phyloP scores from a whole-genome alignment of 1,139 yeast species.

The Kodamaea sp. region DNA sequence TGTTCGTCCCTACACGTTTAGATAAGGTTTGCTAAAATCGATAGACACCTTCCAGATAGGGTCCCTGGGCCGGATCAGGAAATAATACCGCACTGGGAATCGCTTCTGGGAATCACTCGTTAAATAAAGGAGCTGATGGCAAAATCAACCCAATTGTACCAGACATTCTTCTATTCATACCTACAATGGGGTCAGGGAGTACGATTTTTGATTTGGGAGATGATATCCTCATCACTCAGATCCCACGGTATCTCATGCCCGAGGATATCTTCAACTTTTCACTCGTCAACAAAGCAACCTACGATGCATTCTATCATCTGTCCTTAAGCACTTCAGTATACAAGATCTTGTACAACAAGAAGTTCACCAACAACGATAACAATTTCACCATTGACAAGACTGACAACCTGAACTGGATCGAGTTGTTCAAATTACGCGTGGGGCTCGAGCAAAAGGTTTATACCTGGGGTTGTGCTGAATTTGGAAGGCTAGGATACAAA shows the following conservation, averaged over 20 bases:
- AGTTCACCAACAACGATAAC: conserved; percentile 44
- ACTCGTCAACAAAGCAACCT: conserved; percentile 40
- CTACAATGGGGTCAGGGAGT: conserved; percentile 1
- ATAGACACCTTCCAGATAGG: too few relatives aligned
- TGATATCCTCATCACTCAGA: conserved; percentile 45
- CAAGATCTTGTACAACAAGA: conserved; percentile 52
- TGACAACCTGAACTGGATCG: conserved; percentile 48
- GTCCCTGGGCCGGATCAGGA: too few relatives aligned
- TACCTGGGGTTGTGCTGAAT: conserved; percentile 63
- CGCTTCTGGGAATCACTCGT: too few relatives aligned
- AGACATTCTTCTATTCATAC: too few relatives aligned
- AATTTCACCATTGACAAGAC: conserved; percentile 21
- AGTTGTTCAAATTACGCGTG: conserved; percentile 45
- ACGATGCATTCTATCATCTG: conserved; percentile 20
- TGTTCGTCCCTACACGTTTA: too few relatives aligned
- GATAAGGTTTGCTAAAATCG: too few relatives aligned
- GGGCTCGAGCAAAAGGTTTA: conserved; percentile 44
- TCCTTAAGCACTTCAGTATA: conserved; percentile 37
- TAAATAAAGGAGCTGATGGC: too few relatives aligned
- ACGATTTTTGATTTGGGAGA: conserved; percentile 34
- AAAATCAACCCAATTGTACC: too few relatives aligned
- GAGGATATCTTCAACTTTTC: conserved; percentile 51
- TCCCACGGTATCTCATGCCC: conserved; percentile 41
- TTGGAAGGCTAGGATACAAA: conserved; percentile 60
- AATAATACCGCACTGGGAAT: too few relatives aligned